Evolutionary conservation across 2,329 filamentous ascomycete genomes (phyloP).

Genomic region (Pseudogymnoascus sp.): DNA sequence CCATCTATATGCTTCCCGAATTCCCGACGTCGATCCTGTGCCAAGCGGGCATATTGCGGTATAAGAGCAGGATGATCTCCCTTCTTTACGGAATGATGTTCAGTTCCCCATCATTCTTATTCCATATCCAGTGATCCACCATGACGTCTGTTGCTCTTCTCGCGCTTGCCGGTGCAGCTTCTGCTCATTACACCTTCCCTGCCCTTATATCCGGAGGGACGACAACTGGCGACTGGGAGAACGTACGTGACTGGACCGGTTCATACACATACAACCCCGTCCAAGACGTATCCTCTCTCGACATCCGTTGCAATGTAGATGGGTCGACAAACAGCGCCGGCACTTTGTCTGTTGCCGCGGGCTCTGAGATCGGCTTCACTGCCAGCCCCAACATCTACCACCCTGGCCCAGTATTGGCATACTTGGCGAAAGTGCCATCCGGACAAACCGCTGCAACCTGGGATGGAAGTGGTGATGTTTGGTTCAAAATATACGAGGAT

Average conservation of each 20-base stretch:
- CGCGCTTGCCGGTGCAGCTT: constrained; percentile 15
- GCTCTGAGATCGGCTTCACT: constrained; percentile 18
- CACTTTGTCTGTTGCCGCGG: constrained; percentile 23
- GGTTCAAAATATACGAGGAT: constrained; percentile 25
- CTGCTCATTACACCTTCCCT: constrained; percentile 21
- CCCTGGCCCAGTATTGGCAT: constrained; percentile 22
- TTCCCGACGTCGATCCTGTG: not conserved
- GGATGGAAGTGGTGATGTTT: constrained; percentile 15
- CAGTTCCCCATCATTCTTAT: not conserved
- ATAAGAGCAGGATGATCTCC: not conserved
- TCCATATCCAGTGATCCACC: not conserved
- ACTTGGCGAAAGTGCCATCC: constrained; percentile 9
- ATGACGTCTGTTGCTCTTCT: constrained; percentile 14
- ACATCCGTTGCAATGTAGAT: constrained; percentile 35
- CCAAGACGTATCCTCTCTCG: constrained; percentile 29
- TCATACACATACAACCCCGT: constrained; percentile 22
- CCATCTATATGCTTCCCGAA: not conserved
- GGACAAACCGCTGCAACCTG: not conserved
- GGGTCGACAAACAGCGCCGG: constrained; percentile 20
- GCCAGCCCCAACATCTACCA: constrained; percentile 24
- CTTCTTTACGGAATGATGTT: not conserved
- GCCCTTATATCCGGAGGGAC: constrained; percentile 16
- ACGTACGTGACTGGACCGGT: constrained; percentile 23
- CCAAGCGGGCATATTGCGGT: not conserved
- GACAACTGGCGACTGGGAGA: constrained; percentile 19